Evolutionary conservation across 164 flowering plant genomes (phyloP).

Genomic region (Tinospora cordifolia): DNA sequence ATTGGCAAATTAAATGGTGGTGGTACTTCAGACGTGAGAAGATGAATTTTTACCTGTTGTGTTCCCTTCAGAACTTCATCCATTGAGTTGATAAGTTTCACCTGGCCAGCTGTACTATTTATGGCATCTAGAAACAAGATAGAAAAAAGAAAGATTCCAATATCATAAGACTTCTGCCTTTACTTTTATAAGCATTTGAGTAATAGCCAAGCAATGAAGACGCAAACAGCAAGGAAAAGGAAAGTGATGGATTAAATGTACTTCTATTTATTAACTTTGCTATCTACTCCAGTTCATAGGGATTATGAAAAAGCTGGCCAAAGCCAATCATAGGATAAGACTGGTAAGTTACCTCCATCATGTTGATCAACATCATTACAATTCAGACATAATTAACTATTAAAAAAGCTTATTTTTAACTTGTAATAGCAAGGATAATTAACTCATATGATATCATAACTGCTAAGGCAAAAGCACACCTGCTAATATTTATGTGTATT

Average conservation of each 20-base stretch:
- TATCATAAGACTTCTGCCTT: background rate
- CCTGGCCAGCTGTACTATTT: slow-evolving; percentile 44
- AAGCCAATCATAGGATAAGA: background rate
- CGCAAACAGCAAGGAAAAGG: background rate
- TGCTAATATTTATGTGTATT: background rate
- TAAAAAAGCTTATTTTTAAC: background rate
- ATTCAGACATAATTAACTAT: background rate
- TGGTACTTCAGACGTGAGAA: slow-evolving; percentile 4
- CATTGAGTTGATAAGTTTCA: slow-evolving; percentile 67
- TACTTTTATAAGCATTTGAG: background rate
- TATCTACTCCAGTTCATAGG: background rate
- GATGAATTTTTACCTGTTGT: slow-evolving; percentile 49
- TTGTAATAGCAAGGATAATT: background rate
- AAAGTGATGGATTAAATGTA: background rate
- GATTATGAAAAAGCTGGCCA: background rate
- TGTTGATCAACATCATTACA: background rate
- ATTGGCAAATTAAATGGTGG: background rate
- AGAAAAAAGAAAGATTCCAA: slow-evolving; percentile 2
- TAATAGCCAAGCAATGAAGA: background rate
- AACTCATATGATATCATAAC: background rate
- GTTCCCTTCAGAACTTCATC: slow-evolving; percentile 65
- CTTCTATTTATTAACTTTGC: background rate
- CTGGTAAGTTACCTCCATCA: background rate
- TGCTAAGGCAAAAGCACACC: background rate
- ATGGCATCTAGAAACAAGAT: slow-evolving; percentile 75